phyloP scores from a whole-genome alignment of 495 filamentous ascomycete genomes.

The Cryomyces antarcticus region DNA sequence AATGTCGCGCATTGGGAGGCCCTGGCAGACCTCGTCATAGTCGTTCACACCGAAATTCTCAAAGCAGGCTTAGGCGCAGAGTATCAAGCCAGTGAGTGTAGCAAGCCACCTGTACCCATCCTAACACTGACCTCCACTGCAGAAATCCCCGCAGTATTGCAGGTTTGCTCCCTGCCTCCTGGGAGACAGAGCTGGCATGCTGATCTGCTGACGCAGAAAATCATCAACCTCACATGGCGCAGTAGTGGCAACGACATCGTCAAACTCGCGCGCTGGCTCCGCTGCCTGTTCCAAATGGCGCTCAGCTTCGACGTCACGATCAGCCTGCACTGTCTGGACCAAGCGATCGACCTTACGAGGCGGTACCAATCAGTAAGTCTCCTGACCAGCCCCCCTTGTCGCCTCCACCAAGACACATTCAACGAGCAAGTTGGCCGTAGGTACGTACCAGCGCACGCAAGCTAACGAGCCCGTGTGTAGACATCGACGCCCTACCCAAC shows the following conservation, averaged over 20 bases:
- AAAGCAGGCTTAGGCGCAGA: conserved; percentile 1
- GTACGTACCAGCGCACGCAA: too few species aligned
- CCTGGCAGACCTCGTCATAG: conserved; percentile 17
- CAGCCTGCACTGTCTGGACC: conserved; percentile 16
- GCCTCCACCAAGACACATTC: neutral
- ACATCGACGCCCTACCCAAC: conserved; percentile 33
- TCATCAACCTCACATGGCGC: conserved; percentile 41
- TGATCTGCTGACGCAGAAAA: too few species aligned
- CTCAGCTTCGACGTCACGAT: conserved; percentile 20
- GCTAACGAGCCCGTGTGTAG: conserved; percentile 25
- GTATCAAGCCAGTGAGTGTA: conserved; percentile 7
- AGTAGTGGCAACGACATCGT: conserved; percentile 27
- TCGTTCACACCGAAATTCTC: conserved; percentile 8
- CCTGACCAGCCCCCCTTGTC: neutral
- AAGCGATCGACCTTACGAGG: conserved; percentile 16
- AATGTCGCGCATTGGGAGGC: conserved; percentile 12
- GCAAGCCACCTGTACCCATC: too few species aligned
- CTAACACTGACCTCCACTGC: too few species aligned
- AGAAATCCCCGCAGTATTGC: too few species aligned
- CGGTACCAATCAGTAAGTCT: too few species aligned
- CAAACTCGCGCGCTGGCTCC: conserved; percentile 48
- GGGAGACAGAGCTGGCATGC: too few species aligned
- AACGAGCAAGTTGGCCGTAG: neutral
- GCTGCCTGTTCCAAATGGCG: conserved; percentile 48
- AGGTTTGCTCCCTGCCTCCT: too few species aligned